Evolutionary conservation across 495 filamentous ascomycete species (phyloP).

Genomic region (Neurospora sp.): DNA sequence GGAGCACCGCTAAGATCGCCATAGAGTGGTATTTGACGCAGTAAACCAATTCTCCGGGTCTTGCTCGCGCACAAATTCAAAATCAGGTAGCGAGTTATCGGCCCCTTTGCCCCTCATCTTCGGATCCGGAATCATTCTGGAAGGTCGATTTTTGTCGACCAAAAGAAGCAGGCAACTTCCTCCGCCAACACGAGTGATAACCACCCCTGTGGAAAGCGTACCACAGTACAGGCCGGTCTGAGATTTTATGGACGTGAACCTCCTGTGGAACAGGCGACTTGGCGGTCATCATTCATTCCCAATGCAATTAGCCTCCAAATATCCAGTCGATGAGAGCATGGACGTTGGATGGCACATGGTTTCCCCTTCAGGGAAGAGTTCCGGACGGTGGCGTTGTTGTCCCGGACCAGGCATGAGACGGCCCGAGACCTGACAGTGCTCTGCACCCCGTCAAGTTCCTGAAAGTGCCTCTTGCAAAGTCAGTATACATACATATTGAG

Average conservation of each 20-base stretch:
- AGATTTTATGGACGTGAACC: not conserved
- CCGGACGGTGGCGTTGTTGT: constrained; percentile 8
- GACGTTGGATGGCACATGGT: constrained; percentile 7
- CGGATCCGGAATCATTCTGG: constrained; percentile 4
- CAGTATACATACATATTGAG: not conserved
- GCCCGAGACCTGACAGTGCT: not conserved
- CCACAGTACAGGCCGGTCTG: constrained; percentile 2
- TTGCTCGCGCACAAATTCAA: not conserved
- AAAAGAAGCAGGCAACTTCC: constrained; percentile 4
- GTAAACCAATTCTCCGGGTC: not conserved
- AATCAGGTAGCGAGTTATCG: not conserved
- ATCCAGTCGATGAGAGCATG: constrained; percentile 6
- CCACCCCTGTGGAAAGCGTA: not conserved
- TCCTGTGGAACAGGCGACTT: constrained; percentile 1
- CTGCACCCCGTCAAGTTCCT: not conserved
- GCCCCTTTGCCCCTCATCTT: not conserved
- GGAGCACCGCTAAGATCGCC: not conserved
- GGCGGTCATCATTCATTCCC: constrained; percentile 4
- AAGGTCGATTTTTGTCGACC: constrained; percentile 1
- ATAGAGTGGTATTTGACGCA: not conserved
- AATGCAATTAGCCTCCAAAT: constrained; percentile 1
- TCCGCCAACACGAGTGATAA: not conserved
- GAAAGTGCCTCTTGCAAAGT: not conserved
- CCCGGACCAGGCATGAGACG: not conserved
- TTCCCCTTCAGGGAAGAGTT: constrained; percentile 14